These are phyloP conservation scores for Penicillium sclerotiorum DNA, from an alignment of 2,329 filamentous ascomycete genomes.

Conservation along the genomic window DNA sequence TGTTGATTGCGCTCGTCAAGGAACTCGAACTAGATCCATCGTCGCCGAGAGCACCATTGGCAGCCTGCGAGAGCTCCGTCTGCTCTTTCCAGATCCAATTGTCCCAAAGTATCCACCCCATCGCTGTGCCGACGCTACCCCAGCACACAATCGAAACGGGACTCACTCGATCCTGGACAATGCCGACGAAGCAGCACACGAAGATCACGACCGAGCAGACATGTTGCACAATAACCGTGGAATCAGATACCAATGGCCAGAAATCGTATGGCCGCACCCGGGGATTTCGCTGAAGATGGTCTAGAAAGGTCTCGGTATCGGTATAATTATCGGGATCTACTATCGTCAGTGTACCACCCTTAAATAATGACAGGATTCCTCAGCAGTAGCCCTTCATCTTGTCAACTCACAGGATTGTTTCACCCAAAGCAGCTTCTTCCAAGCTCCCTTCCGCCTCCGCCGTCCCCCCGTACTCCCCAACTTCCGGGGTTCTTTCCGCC, in stretches of 20 bases:
- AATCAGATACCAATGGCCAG: slow-evolving; percentile 93
- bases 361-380: neutral
- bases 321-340: slow-evolving; percentile 98
- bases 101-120: slow-evolving; percentile 92
- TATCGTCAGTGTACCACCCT: neutral
- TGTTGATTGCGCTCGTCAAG: slow-evolving; percentile 33
- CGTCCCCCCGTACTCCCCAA: slow-evolving; percentile 64
- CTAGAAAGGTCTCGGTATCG: slow-evolving; percentile 93
- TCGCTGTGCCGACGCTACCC: slow-evolving; percentile 77
- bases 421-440: slow-evolving; percentile 98
- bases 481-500: slow-evolving; percentile 50
- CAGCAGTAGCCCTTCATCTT: no score
- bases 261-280: slow-evolving; percentile 95
- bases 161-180: slow-evolving; percentile 82
- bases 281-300: slow-evolving; percentile 92
- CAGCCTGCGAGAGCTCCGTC: slow-evolving; percentile 39
- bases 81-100: slow-evolving; percentile 79
- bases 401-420: slow-evolving; percentile 80
- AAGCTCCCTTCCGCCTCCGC: slow-evolving; percentile 70
- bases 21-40: slow-evolving; percentile 48
- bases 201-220: slow-evolving; percentile 95
- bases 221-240: slow-evolving; percentile 95
- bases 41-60: slow-evolving; percentile 35
- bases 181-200: slow-evolving; percentile 88
- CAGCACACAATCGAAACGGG: slow-evolving; percentile 86